Evolutionary conservation across 169 alveolate genomes (phyloP).

Genomic region (Theileria luwenshuni): DNA sequence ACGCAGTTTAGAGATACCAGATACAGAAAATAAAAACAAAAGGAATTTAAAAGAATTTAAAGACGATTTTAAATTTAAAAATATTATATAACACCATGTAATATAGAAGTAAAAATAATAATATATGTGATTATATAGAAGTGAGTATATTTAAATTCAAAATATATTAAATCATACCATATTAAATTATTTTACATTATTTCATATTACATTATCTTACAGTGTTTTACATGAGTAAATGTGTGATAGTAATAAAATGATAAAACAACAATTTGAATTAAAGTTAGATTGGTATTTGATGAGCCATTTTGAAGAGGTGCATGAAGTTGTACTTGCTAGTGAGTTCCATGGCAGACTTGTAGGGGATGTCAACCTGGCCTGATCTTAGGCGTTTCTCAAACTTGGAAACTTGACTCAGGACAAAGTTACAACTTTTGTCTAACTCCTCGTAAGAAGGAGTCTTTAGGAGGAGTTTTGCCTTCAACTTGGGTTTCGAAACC

Average conservation of each 20-base stretch:
- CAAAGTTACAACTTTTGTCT: slow-evolving; percentile 32
- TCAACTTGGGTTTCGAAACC: slow-evolving; percentile 38
- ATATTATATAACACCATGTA: slow-evolving; percentile 9
- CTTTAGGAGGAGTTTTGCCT: slow-evolving; percentile 40
- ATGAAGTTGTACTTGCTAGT: slow-evolving; percentile 60
- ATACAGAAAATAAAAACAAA: too few species aligned
- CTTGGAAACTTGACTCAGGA: slow-evolving; percentile 23
- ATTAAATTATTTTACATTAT: too few species aligned
- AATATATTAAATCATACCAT: too few species aligned
- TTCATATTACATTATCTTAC: too few species aligned
- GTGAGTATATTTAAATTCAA: too few species aligned
- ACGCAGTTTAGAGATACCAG: too few species aligned
- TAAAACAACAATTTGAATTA: not conserved
- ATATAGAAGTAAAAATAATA: not conserved
- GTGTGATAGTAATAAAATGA: not conserved
- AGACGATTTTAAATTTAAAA: too few species aligned
- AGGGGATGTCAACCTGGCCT: slow-evolving; percentile 46
- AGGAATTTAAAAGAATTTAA: too few species aligned
- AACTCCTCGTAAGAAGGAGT: slow-evolving; percentile 31
- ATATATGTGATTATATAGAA: not conserved
- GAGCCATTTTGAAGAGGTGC: slow-evolving; percentile 59
- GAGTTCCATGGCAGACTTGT: slow-evolving; percentile 41
- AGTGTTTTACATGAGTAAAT: too few species aligned
- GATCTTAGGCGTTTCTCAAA: slow-evolving; percentile 36
- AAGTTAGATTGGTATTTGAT: slow-evolving; percentile 14